Evolutionary conservation across 441 rosid species (phyloP).

Genomic region (Gossypium trilobum): DNA sequence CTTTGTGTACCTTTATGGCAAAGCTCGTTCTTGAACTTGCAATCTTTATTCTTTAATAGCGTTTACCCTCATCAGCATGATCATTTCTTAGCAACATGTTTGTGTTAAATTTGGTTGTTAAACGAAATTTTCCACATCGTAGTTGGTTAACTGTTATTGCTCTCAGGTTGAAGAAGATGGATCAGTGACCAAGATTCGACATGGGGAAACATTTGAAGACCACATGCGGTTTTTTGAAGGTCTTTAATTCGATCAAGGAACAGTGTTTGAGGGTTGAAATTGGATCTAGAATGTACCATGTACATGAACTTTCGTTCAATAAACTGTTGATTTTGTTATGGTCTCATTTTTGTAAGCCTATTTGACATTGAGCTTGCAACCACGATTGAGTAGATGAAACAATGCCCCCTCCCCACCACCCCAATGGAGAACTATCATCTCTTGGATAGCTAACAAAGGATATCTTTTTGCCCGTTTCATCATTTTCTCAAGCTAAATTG

Average conservation of each 20-base stretch:
- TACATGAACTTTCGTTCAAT: background rate
- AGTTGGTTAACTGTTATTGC: background rate
- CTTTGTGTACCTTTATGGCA: background rate
- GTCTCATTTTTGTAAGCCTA: background rate
- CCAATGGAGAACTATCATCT: background rate
- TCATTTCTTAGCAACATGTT: background rate
- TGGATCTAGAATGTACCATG: background rate
- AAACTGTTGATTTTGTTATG: background rate
- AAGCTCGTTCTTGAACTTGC: background rate
- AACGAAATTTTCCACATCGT: background rate
- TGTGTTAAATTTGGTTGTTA: background rate
- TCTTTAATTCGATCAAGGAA: slow-evolving; percentile 30
- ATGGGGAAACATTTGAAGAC: slow-evolving; percentile 78
- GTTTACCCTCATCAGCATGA: background rate
- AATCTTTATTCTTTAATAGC: background rate
- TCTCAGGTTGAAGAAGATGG: slow-evolving; percentile 84
- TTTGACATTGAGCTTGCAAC: background rate
- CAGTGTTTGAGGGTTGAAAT: background rate
- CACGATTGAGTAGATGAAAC: background rate
- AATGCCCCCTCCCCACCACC: background rate
- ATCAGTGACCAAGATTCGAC: slow-evolving; percentile 65
- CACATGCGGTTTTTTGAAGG: slow-evolving; percentile 68
- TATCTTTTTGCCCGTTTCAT: too few relatives aligned
- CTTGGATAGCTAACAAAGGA: too few relatives aligned
- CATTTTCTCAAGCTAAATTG: too few relatives aligned